Evolutionary conservation across 2,329 filamentous ascomycete species (phyloP).

Genomic region (Paecilomyces formosus): DNA sequence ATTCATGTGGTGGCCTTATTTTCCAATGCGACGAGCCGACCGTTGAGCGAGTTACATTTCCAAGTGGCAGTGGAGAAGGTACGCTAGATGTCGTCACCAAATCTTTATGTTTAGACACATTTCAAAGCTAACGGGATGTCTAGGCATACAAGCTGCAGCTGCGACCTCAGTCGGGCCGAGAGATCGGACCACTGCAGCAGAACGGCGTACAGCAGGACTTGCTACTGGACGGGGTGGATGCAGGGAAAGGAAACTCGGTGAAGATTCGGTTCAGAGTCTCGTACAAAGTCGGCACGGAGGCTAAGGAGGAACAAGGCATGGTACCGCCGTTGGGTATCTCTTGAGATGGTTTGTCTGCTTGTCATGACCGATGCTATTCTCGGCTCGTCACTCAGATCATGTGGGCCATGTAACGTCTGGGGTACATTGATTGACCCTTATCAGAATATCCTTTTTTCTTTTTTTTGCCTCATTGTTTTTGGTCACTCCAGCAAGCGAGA

Average conservation of each 20-base stretch:
- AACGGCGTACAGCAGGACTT: conserved; percentile 78
- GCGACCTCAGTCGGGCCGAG: conserved; percentile 75
- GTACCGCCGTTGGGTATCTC: conserved; percentile 71
- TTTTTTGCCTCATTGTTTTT: not conserved
- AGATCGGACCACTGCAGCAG: conserved; percentile 62
- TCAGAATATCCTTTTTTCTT: too few species aligned
- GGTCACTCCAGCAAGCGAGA: not conserved
- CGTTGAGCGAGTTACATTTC: conserved; percentile 75
- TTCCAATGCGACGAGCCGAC: conserved; percentile 67
- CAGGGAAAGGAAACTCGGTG: conserved; percentile 65
- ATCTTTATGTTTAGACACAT: not conserved
- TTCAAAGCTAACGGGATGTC: conserved; percentile 3
- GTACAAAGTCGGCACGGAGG: conserved; percentile 60
- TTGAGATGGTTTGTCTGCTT: conserved; percentile 27
- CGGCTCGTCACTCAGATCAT: not conserved
- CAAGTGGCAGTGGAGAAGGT: conserved; percentile 93
- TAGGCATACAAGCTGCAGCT: conserved; percentile 76
- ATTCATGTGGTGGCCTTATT: conserved; percentile 72
- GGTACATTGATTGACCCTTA: conserved; percentile 1
- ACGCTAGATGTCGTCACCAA: conserved; percentile 13
- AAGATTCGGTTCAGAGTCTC: conserved; percentile 86
- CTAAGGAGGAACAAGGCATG: conserved; percentile 74
- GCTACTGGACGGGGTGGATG: conserved; percentile 65
- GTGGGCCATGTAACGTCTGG: not conserved
- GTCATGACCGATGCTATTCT: not conserved